Evolutionary conservation across 139 green algal genomes (phyloP).

Genomic region (Coelastrella sp.): DNA sequence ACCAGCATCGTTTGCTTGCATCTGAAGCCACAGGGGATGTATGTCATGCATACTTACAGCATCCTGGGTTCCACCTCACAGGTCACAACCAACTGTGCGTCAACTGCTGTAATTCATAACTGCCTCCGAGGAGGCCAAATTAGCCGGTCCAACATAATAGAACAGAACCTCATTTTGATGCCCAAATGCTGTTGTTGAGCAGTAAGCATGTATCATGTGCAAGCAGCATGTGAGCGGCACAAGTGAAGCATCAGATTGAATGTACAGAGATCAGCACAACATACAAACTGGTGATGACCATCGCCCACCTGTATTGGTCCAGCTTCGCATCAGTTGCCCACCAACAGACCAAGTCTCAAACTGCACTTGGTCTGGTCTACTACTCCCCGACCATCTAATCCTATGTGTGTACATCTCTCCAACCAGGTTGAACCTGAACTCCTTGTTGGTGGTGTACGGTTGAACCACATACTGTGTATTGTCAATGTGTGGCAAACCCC

Average conservation of each 20-base stretch:
- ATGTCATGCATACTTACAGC: no score
- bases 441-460: background rate
- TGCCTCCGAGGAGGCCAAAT: no score
- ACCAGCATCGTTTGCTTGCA: background rate
- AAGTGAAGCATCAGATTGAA: background rate
- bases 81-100: no score
- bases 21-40: no score
- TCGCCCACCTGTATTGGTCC: background rate
- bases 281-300: background rate
- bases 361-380: background rate
- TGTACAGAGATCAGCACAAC: background rate
- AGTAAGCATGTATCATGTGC: no score
- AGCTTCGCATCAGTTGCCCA: background rate
- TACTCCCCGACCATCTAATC: slow-evolving; percentile 6
- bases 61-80: no score
- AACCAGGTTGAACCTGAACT: slow-evolving; percentile 15
- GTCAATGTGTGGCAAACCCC: background rate
- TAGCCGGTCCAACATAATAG: no score
- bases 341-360: slow-evolving; percentile 11
- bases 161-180: no score
- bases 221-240: background rate
- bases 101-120: no score
- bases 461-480: slow-evolving; percentile 29
- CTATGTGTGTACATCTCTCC: background rate
- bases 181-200: no score